Conservation (phyloP, 805 yeast species). For the Hanseniaspora lachancei region DNA sequence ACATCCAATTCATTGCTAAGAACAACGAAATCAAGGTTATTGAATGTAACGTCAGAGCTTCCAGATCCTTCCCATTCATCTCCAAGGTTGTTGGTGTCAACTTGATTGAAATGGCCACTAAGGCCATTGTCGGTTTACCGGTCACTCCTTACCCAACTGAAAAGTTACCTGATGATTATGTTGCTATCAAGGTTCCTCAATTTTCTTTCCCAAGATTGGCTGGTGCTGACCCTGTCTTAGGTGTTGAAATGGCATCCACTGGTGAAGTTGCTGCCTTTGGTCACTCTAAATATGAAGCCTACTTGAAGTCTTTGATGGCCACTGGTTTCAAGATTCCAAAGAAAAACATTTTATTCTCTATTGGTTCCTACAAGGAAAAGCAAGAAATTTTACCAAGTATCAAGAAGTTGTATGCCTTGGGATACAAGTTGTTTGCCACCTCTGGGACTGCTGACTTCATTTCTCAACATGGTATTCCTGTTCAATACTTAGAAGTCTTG, state of each 20-base stretch:
- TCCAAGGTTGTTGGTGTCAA: slow-evolving; percentile 93
- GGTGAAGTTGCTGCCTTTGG: slow-evolving; percentile 99
- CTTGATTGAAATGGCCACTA: slow-evolving; percentile 92
- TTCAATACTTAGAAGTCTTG: slow-evolving; percentile 84
- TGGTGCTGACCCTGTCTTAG: slow-evolving; percentile 95
- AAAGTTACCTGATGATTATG: slow-evolving; percentile 81
- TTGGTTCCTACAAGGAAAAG: slow-evolving; percentile 96
- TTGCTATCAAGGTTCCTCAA: slow-evolving; percentile 94
- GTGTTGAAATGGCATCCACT: slow-evolving; percentile 98
- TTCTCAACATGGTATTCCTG: slow-evolving; percentile 87
- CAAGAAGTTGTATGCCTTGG: slow-evolving; percentile 63
- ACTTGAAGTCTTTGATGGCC: slow-evolving; percentile 82
- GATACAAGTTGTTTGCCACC: slow-evolving; percentile 87
- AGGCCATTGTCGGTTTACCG: slow-evolving; percentile 82
- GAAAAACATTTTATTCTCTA: slow-evolving; percentile 82
- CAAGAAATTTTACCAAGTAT: slow-evolving; percentile 84
- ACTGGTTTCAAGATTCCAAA: slow-evolving; percentile 92
- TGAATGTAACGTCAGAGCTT: slow-evolving; percentile 97
- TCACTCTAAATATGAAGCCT: slow-evolving; percentile 91
- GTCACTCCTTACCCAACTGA: slow-evolving; percentile 81
- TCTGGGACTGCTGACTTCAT: slow-evolving; percentile 98
- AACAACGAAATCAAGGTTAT: slow-evolving; percentile 76
- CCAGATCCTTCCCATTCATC: slow-evolving; percentile 97
- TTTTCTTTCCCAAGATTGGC: slow-evolving; percentile 92
- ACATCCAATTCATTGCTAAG: slow-evolving; percentile 85